Evolutionary conservation across 2,329 filamentous ascomycete species (phyloP).

Genomic region (Phialophora verrucosa): DNA sequence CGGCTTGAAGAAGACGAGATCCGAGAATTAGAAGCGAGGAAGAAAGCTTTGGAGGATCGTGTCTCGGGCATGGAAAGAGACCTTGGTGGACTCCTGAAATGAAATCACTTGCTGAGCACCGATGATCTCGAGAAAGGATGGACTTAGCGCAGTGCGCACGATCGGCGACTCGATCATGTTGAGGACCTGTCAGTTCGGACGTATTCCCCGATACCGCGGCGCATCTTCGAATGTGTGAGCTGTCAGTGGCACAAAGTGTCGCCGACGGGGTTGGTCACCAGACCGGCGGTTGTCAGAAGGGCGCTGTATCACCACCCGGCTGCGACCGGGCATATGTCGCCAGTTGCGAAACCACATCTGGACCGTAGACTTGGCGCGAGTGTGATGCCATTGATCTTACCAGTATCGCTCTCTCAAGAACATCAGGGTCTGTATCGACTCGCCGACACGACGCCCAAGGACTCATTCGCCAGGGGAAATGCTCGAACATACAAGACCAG

Average conservation of each 20-base stretch:
- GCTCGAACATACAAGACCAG: not conserved
- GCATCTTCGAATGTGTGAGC: not conserved
- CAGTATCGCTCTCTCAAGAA: not conserved
- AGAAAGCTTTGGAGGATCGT: slow-evolving; percentile 65
- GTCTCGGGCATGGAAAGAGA: slow-evolving; percentile 72
- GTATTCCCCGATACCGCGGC: not conserved
- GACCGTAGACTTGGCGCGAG: not conserved
- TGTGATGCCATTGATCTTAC: not conserved
- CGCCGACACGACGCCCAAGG: not conserved
- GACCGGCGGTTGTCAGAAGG: not conserved
- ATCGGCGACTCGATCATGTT: not conserved
- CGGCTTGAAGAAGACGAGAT: slow-evolving; percentile 60
- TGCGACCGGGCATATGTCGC: not conserved
- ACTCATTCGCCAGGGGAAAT: not conserved
- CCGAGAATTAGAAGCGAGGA: slow-evolving; percentile 66
- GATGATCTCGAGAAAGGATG: not conserved
- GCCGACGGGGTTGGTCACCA: not conserved
- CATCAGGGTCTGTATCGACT: not conserved
- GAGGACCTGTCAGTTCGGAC: not conserved
- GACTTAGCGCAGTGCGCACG: not conserved
- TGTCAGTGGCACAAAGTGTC: not conserved
- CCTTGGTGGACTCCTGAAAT: slow-evolving; percentile 65
- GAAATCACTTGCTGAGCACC: not conserved
- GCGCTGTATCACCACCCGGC: slow-evolving; percentile 1
- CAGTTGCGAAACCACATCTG: not conserved